phyloP scores from a whole-genome alignment of 768 basidiomycete genomes.

The Russula compacta region DNA sequence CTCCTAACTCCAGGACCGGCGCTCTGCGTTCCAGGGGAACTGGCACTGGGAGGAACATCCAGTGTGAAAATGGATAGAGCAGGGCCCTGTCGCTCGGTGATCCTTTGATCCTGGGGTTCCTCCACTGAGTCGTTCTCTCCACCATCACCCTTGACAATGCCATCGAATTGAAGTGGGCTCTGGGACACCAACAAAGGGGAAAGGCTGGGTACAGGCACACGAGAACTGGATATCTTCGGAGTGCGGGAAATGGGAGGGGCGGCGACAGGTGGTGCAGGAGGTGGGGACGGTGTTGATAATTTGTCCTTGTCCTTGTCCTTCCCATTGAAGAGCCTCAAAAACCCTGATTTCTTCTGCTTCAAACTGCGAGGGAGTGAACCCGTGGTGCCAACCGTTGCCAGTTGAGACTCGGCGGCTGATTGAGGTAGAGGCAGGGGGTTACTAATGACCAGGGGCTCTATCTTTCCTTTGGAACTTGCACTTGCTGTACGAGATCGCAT shows the following conservation, averaged over 20 bases:
- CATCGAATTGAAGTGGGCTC: slow-evolving; percentile 9
- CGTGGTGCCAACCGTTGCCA: slow-evolving; percentile 1
- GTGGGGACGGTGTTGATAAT: slow-evolving; percentile 47
- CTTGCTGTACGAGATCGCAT: slow-evolving; percentile 55
- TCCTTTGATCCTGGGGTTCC: not conserved
- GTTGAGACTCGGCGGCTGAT: not conserved
- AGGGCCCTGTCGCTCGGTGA: not conserved
- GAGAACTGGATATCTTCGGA: slow-evolving; percentile 20
- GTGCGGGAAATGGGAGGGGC: slow-evolving; percentile 12
- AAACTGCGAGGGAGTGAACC: slow-evolving; percentile 36
- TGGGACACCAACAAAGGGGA: slow-evolving; percentile 10
- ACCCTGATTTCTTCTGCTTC: slow-evolving; percentile 74
- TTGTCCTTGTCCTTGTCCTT: slow-evolving; percentile 37
- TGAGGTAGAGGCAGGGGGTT: slow-evolving; percentile 16
- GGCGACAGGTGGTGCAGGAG: slow-evolving; percentile 34
- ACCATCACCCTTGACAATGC: not conserved
- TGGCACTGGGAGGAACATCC: not conserved
- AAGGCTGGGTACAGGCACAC: slow-evolving; percentile 20
- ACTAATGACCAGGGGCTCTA: slow-evolving; percentile 6
- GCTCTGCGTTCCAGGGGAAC: not conserved
- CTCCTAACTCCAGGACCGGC: not conserved
- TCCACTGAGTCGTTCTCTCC: not conserved
- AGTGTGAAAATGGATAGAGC: slow-evolving; percentile 9
- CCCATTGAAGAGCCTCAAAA: slow-evolving; percentile 67
- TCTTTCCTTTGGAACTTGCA: slow-evolving; percentile 39